Conservation (phyloP, 305 asterid genomes). For the Euphrasia arctica region DNA sequence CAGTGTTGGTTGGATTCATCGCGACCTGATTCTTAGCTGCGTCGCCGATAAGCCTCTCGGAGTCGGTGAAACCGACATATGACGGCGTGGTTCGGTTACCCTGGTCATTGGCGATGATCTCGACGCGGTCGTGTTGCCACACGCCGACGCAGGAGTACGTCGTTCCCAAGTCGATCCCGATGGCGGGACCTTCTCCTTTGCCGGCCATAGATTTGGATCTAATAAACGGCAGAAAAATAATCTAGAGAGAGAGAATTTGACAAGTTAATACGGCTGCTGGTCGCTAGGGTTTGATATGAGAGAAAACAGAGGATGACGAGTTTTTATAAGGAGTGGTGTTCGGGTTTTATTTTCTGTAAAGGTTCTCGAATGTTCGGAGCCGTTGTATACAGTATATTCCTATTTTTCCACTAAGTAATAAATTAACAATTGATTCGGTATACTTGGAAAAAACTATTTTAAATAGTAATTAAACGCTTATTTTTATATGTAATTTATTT, state of each 20-base stretch:
- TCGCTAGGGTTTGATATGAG: no score
- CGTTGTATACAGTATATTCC: no score
- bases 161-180: conserved; percentile 82
- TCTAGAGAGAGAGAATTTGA: no score
- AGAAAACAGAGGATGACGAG: background rate
- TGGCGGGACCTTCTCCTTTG: conserved; percentile 84
- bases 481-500: no score
- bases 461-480: no score
- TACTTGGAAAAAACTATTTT: no score
- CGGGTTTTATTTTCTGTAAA: no score
- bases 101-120: conserved; percentile 83
- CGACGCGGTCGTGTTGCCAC: conserved; percentile 89
- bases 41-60: conserved; percentile 85
- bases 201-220: conserved; percentile 53
- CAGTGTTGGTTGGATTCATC: conserved; percentile 88
- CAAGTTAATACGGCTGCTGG: no score
- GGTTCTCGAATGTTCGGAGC: no score
- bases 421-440: no score
- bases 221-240: background rate
- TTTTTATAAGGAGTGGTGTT: conserved; percentile 19
- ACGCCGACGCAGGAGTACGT: conserved; percentile 86
- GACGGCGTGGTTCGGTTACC: conserved; percentile 89
- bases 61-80: conserved; percentile 70
- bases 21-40: conserved; percentile 96
- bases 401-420: no score